These are phyloP conservation scores for Datisca glomerata DNA, from an alignment of 306 rosid species.

Conservation along the genomic window DNA sequence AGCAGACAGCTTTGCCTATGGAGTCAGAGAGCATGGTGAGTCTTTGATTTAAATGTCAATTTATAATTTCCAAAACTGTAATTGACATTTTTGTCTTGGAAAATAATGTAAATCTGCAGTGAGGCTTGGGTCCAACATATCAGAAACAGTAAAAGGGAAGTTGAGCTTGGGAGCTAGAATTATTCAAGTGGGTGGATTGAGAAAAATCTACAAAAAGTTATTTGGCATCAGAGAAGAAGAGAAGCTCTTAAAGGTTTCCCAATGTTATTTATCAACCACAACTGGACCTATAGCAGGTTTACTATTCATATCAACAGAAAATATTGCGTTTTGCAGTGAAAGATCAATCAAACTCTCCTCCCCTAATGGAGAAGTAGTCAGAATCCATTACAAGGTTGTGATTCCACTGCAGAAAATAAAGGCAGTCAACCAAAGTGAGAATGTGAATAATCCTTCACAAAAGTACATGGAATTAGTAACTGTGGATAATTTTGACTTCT, in stretches of 20 bases:
- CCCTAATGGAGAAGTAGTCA: constrained; percentile 28
- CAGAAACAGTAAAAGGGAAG: constrained; percentile 68
- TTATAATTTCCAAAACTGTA: no score
- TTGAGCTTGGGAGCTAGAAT: constrained; percentile 73
- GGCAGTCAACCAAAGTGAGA: constrained; percentile 38
- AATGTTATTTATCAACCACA: constrained; percentile 76
- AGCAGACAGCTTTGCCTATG: constrained; percentile 24
- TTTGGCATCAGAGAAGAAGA: constrained; percentile 48
- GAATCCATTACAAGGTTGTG: constrained; percentile 63
- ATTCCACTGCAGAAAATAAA: constrained; percentile 38
- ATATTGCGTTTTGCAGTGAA: constrained; percentile 73
- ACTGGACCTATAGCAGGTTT: constrained; percentile 83
- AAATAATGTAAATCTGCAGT: constrained; percentile 3
- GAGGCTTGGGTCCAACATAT: constrained; percentile 28
- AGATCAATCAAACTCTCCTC: constrained; percentile 55
- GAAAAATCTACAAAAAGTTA: constrained; percentile 43
- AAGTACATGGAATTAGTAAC: constrained; percentile 58
- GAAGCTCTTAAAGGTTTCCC: constrained; percentile 60
- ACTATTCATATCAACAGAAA: constrained; percentile 72
- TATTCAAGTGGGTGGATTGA: constrained; percentile 62
- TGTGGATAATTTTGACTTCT: constrained; percentile 49
- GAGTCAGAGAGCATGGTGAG: constrained; percentile 32
- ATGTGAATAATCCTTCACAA: constrained; percentile 39
- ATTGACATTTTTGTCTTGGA: background rate
- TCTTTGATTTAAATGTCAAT: background rate